Evolutionary conservation across 352 stramenopile species (phyloP).

Genomic region (Peronospora destructor): DNA sequence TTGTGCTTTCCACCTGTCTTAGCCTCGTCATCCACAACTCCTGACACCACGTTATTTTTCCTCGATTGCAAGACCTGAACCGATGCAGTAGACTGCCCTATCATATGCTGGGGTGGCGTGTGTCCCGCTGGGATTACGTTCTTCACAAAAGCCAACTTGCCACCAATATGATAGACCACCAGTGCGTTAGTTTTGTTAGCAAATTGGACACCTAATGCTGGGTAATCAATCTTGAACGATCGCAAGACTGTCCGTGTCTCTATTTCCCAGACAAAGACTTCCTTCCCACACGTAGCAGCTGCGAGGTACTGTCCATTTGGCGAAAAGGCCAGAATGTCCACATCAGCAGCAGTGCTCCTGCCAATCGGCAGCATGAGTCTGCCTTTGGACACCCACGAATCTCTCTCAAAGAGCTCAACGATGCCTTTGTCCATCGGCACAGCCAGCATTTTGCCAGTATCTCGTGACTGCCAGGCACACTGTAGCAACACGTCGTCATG

Average conservation of each 20-base stretch:
- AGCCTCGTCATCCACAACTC: conserved; percentile 49
- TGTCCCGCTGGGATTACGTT: conserved; percentile 50
- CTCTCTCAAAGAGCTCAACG: conserved; percentile 53
- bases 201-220: conserved; percentile 53
- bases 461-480: conserved; percentile 54
- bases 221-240: conserved; percentile 55
- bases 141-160: conserved; percentile 59
- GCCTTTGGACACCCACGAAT: conserved; percentile 36
- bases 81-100: conserved; percentile 4
- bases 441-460: conserved; percentile 37
- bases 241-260: conserved; percentile 43
- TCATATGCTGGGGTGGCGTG: conserved; percentile 45
- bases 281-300: conserved; percentile 55
- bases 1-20: conserved; percentile 30
- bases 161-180: conserved; percentile 51
- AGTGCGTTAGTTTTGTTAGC: conserved; percentile 44
- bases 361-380: conserved; percentile 29
- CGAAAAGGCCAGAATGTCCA: conserved; percentile 72
- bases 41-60: conserved; percentile 28
- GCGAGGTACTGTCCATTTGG: conserved; percentile 74
- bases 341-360: conserved; percentile 46
- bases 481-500: conserved; percentile 58
- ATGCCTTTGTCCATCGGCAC: conserved; percentile 59
- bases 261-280: conserved; percentile 69
- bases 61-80: conserved; percentile 10